These are phyloP conservation scores for Chondrostereum purpureum DNA, from an alignment of 1,284 basidiomycete genomes.

Conservation along the genomic window DNA sequence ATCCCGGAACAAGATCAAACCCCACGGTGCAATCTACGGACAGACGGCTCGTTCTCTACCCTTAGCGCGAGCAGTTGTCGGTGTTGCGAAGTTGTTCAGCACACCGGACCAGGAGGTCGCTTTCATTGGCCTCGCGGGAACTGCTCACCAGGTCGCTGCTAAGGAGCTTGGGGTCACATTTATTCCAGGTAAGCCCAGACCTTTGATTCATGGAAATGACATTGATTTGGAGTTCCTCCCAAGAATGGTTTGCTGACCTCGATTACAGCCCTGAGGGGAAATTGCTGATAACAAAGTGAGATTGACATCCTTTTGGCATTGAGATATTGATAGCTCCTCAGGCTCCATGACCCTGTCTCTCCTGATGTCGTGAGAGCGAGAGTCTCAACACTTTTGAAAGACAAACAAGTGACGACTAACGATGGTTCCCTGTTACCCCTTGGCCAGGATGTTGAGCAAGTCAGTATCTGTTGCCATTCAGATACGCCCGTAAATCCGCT, in stretches of 20 bases:
- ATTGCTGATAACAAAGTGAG: constrained; percentile 50
- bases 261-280: constrained; percentile 50
- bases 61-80: constrained; percentile 44
- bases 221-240: constrained; percentile 5
- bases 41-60: constrained; percentile 45
- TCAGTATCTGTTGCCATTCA: constrained; percentile 61
- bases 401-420: constrained; percentile 40
- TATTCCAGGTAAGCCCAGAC: constrained; percentile 40
- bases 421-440: constrained; percentile 35
- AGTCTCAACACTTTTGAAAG: constrained; percentile 37
- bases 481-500: constrained; percentile 56
- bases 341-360: constrained; percentile 45
- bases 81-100: constrained; percentile 42
- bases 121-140: constrained; percentile 55
- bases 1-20: constrained; percentile 32
- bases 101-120: constrained; percentile 28
- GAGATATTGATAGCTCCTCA: too few species aligned
- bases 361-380: constrained; percentile 35
- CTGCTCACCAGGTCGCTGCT: constrained; percentile 48
- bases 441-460: constrained; percentile 35
- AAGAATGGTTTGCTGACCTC: constrained; percentile 61
- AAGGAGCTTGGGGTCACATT: constrained; percentile 46
- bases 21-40: constrained; percentile 53
- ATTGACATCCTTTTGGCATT: constrained; percentile 1
- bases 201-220: neutral